A percentile compares a stretch with the other conserved stretches of the same genome.
Conservation (phyloP, 495 filamentous ascomycete genomes). For the Geoglossum glabrum region DNA sequence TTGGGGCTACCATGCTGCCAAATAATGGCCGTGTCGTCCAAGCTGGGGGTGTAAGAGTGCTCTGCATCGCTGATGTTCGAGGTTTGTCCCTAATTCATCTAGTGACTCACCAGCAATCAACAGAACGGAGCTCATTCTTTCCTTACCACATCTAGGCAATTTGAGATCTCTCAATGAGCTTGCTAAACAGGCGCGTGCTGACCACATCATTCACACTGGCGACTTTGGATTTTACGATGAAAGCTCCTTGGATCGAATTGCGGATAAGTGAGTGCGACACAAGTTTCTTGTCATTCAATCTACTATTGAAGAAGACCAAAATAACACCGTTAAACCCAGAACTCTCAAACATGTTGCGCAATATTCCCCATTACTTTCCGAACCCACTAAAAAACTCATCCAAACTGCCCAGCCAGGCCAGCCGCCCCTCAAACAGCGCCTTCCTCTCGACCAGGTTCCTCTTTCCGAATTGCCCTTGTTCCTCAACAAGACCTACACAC, state of each 20-base stretch:
- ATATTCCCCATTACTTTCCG: conserved; percentile 86
- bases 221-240: conserved; percentile 99
- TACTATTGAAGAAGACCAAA: neutral
- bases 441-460: conserved; percentile 60
- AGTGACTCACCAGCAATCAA: neutral
- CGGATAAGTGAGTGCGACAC: conserved; percentile 69
- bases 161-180: conserved; percentile 90
- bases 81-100: conserved; percentile 29
- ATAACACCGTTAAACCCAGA: conserved; percentile 30
- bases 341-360: conserved; percentile 96
- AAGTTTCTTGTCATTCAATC: neutral
- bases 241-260: conserved; percentile 85
- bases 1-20: conserved; percentile 27
- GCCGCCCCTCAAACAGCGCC: conserved; percentile 55
- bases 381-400: conserved; percentile 72
- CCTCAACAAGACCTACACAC: conserved; percentile 64
- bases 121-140: neutral
- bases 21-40: conserved; percentile 64
- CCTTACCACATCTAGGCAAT: conserved; percentile 40
- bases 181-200: conserved; percentile 76
- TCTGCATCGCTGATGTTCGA: conserved; percentile 96
- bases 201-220: conserved; percentile 94
- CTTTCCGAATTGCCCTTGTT: conserved; percentile 90
- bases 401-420: conserved; percentile 38
- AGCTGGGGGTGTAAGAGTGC: conserved; percentile 60